Evolutionary conservation across 2,329 filamentous ascomycete species (phyloP), one percentile per base, ranked within the genome.

Genomic region (Zasmidium angulare): DNA sequence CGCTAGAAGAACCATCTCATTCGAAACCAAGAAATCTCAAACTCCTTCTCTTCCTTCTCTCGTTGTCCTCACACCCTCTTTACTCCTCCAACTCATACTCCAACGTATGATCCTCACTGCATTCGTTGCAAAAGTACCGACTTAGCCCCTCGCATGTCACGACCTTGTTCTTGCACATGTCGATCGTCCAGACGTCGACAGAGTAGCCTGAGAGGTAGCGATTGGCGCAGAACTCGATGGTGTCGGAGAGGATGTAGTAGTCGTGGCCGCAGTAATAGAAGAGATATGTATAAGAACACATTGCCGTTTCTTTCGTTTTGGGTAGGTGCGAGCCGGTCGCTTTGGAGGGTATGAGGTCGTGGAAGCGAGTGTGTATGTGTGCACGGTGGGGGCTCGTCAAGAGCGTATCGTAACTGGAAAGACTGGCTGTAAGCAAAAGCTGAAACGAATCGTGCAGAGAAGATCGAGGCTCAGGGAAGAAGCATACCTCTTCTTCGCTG

Each of bases 201-300:
- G 77, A 79, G 69, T 81, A 79, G 59, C 77, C 74, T 19, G 73
- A 76, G 21, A 81, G 73, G 6, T 77, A 75, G 19, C 78, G 75
- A 55, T 75, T 76, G 10, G 68, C 71, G 71, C 78, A 80, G 62
- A 78, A 72, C 66, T 81, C 78, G 59, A 80, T 74, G 55, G 68
- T 74, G 70, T 79, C 75, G 60, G 73, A 69, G 72, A 77, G 76
- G 69, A 80, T 79, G 69, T 78, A 80, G 70, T 78, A 78, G 66
- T 78, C 77, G 69, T 78, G 77, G 69, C 78, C 78, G 71, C 78
- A 80, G 69, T 76, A 77, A 68, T 80, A 80, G 73, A 76, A 71
- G 21, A 73, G 75, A 67, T 79, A 80, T 11, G 77, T 78, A 68
- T 79, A 80, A 40, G 69, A 72, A 66, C 78, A 80, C 78, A 80